These are phyloP conservation scores for Amphirosellinia nigrospora DNA, from an alignment of 495 filamentous ascomycete species.

Conservation along the genomic window DNA sequence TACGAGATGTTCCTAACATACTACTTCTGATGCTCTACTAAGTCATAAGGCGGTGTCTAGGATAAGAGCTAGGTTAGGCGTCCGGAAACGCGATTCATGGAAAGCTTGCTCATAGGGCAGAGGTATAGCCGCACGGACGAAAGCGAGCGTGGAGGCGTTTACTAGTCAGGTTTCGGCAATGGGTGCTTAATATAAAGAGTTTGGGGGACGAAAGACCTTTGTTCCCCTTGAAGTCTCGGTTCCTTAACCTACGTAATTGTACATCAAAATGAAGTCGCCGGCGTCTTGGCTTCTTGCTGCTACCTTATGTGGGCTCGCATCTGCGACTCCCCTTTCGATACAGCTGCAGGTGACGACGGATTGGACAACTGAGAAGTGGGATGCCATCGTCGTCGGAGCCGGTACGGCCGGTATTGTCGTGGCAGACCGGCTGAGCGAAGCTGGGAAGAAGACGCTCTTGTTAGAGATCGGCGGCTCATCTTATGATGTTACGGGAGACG, in stretches of 20 bases:
- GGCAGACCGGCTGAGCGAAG: conserved; percentile 62
- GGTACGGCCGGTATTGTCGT: conserved; percentile 90
- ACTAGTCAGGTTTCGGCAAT: not conserved
- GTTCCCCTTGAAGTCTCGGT: not conserved
- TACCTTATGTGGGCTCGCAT: not conserved
- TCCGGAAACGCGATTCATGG: not conserved
- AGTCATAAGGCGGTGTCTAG: not conserved
- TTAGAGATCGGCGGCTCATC: conserved; percentile 42
- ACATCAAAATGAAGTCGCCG: conserved; percentile 9
- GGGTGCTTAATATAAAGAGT: not conserved
- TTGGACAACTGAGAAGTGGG: conserved; percentile 41
- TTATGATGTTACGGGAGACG: conserved; percentile 43
- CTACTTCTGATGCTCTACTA: no score
- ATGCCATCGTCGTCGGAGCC: conserved; percentile 76
- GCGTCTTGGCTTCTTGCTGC: not conserved
- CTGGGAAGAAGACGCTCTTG: conserved; percentile 41
- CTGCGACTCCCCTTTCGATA: not conserved
- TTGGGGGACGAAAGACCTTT: not conserved
- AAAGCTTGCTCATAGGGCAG: not conserved
- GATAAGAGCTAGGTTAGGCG: not conserved
- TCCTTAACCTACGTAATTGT: not conserved
- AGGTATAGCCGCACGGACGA: not conserved
- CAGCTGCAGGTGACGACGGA: conserved; percentile 6
- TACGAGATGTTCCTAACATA: no score
- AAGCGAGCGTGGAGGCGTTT: not conserved